A percentile compares a stretch with the other conserved stretches of the same genome.
Evolutionary conservation across 305 asterid species (phyloP).

Genomic region (Fraxinus greggii): DNA sequence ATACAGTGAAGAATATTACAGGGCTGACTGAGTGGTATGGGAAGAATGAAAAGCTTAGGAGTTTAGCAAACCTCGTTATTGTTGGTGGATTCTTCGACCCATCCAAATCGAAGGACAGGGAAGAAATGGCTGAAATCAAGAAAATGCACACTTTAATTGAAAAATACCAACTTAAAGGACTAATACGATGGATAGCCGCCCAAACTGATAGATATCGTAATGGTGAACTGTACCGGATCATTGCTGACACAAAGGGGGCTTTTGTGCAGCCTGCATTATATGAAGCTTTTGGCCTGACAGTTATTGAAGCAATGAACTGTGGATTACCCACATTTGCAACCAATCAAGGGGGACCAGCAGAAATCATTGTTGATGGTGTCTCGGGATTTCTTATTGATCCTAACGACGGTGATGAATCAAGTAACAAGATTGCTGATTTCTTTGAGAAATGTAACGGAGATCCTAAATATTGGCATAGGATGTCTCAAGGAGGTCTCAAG

Average conservation of each 20-base stretch:
- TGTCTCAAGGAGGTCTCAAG: conserved; percentile 56
- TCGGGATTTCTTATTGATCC: conserved; percentile 76
- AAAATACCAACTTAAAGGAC: conserved; percentile 60
- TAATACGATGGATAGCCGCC: conserved; percentile 80
- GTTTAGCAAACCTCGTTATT: conserved; percentile 64
- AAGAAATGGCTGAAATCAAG: conserved; percentile 71
- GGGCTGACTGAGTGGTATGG: conserved; percentile 79
- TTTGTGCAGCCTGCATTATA: conserved; percentile 68
- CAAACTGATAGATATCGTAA: conserved; percentile 70
- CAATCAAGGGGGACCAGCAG: conserved; percentile 81
- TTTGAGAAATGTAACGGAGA: conserved; percentile 63
- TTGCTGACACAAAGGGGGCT: conserved; percentile 75
- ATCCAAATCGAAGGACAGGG: conserved; percentile 66
- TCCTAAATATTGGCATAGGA: conserved; percentile 48
- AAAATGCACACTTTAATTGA: conserved; percentile 60
- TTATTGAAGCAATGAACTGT: conserved; percentile 78
- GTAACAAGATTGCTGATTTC: conserved; percentile 59
- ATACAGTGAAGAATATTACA: conserved; percentile 64
- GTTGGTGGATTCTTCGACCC: conserved; percentile 69
- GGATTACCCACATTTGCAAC: conserved; percentile 78
- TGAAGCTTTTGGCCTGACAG: conserved; percentile 75
- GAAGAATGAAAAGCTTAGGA: conserved; percentile 49
- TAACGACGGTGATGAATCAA: conserved; percentile 52
- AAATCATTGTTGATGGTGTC: conserved; percentile 64
- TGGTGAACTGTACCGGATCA: conserved; percentile 60